phyloP scores from a whole-genome alignment of 768 basidiomycete species.

The Calocera cornea region DNA sequence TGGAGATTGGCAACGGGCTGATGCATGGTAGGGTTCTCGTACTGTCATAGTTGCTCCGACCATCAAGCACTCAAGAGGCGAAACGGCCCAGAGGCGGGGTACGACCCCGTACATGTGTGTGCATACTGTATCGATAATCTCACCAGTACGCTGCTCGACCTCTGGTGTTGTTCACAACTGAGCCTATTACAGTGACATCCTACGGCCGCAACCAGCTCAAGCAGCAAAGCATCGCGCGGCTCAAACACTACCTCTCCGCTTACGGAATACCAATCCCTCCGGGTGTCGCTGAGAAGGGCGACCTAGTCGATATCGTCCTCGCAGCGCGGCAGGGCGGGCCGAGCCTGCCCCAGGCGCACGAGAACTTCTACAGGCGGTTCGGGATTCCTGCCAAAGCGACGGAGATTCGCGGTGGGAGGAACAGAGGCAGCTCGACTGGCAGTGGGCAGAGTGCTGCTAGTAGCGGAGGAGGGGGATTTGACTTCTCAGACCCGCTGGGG shows the following conservation, averaged over 20 bases:
- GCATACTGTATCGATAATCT: constrained; percentile 12
- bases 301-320: constrained; percentile 11
- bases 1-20: neutral
- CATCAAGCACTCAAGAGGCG: constrained; percentile 10
- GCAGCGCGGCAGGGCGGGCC: constrained; percentile 9
- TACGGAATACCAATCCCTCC: constrained; percentile 9
- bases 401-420: neutral
- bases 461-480: neutral
- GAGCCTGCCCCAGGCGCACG: neutral
- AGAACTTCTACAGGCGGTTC: neutral
- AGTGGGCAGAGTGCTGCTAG: neutral
- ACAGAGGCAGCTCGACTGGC: neutral
- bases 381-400: neutral
- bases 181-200: constrained; percentile 10
- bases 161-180: neutral
- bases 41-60: constrained; percentile 14
- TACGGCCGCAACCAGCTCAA: constrained; percentile 10
- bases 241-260: constrained; percentile 11
- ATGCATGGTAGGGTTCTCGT: constrained; percentile 8
- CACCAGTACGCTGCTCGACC: constrained; percentile 7
- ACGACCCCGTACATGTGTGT: constrained; percentile 13
- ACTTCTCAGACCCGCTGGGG: neutral
- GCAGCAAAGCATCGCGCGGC: constrained; percentile 2
- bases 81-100: constrained; percentile 11
- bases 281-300: constrained; percentile 13